Evolutionary conservation across 768 basidiomycete genomes (phyloP), one percentile per base, ranked within the genome.

Genomic region (Amanita brunnescens): DNA sequence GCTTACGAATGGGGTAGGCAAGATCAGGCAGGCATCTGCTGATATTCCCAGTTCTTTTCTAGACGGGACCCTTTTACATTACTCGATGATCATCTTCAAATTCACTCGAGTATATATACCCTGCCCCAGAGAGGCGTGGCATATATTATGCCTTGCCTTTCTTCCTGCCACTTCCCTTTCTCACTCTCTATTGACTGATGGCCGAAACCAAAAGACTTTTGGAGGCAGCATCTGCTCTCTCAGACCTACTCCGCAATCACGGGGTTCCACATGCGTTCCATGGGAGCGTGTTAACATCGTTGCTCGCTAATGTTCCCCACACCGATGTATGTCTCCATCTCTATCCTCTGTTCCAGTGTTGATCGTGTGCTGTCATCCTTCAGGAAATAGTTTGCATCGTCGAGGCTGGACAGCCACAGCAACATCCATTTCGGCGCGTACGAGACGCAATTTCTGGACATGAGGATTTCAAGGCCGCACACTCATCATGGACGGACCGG

Each of bases 401-500:
- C 54, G 84, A 91, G 66, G 81, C 81, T 41, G 80, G 83, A n/a
- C 66, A 78, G 32, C 64, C 68, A 38, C 76, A 70, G 29, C 66
- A 74, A 0, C 83, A 91, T 63, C 83, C 87, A 0, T 92, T 91
- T 64, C 80, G 87, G 53, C 80, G 83, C 52, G 85, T 88, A 41
- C 81, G 89, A 51, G 85, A 90, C 57, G 87, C 89, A 10, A 62
- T 87, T 48, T 67, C 79, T 26, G 78, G 77, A 24, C 81, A 71
- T 60, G 75, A 80, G 30, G 77, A 83, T 59, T 79, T 89, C 58
- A 76, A 81, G 7, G 74, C 76, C 18, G 83, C 78, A 10, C 76
- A 83, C 57, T 87, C 89, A 0, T 83, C 89, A n/a, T 91, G 89
- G 89, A 88, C 83, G 51, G 87, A 89, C 60, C 78, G 90, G 88